Percentiles rank a stretch among this genome's conserved stretches.
Conservation (phyloP, 495 filamentous ascomycete genomes). For the Xylaria castorea region DNA sequence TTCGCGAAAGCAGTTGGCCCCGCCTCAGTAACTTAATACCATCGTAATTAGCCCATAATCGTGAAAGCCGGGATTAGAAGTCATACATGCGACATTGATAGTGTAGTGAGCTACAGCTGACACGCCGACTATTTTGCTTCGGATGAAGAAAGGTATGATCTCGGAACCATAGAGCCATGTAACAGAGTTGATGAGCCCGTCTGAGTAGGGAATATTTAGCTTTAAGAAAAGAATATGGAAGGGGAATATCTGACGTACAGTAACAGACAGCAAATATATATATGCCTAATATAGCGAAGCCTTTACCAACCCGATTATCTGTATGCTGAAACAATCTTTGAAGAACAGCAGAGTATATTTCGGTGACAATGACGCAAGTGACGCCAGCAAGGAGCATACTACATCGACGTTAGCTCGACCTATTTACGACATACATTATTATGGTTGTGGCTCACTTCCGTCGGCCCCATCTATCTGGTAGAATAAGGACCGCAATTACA, state of each 20-base stretch:
- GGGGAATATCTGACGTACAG: conserved; percentile 31
- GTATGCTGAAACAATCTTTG: conserved; percentile 63
- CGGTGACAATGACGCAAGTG: conserved; percentile 56
- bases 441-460: conserved; percentile 51
- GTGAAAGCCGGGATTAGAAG: background rate
- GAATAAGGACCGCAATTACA: conserved; percentile 56
- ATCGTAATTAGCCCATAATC: background rate
- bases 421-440: background rate
- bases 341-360: conserved; percentile 67
- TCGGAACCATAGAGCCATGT: conserved; percentile 69
- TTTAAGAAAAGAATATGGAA: background rate
- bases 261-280: conserved; percentile 65
- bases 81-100: conserved; percentile 58
- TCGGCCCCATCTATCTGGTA: conserved; percentile 67
- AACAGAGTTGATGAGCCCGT: conserved; percentile 65
- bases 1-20: conserved; percentile 65
- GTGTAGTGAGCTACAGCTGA: conserved; percentile 63
- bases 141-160: conserved; percentile 61
- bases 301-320: conserved; percentile 62
- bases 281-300: conserved; percentile 66
- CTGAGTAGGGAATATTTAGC: background rate
- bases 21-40: conserved; percentile 57
- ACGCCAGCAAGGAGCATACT: conserved; percentile 61
- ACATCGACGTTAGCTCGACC: background rate
- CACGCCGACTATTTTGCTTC: conserved; percentile 66